These are phyloP conservation scores for Solanum acaule DNA, from an alignment of 257 asterid genomes.

Conservation along the genomic window DNA sequence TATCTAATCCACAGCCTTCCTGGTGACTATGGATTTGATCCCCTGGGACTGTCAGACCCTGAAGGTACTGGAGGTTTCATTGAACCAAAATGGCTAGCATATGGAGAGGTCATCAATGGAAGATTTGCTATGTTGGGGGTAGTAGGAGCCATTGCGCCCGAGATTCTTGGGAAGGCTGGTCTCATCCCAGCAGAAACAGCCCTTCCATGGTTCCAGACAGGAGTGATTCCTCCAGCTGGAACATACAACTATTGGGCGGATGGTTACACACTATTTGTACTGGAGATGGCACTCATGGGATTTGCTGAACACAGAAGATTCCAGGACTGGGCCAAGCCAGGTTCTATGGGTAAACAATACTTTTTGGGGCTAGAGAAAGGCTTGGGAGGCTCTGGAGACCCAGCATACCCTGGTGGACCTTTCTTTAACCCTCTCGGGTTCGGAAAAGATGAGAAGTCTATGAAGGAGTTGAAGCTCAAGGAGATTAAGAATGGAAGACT, in stretches of 20 bases:
- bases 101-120: conserved; percentile 87
- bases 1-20: conserved; percentile 75
- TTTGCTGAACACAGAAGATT: conserved; percentile 89
- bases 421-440: conserved; percentile 5
- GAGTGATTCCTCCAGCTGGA: conserved; percentile 92
- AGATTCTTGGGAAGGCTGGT: conserved; percentile 71
- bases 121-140: conserved; percentile 86
- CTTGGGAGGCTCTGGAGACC: conserved; percentile 69
- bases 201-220: conserved; percentile 88
- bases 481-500: conserved; percentile 89
- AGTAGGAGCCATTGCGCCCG: conserved; percentile 78
- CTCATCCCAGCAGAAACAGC: conserved; percentile 82
- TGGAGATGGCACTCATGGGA: conserved; percentile 90
- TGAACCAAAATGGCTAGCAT: conserved; percentile 88
- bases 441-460: conserved; percentile 1
- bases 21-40: conserved; percentile 93
- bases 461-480: conserved; percentile 47
- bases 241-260: conserved; percentile 93
- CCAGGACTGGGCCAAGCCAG: conserved; percentile 84
- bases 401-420: conserved; percentile 9
- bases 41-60: conserved; percentile 88
- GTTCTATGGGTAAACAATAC: conserved; percentile 85
- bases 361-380: conserved; percentile 78
- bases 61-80: conserved; percentile 94
- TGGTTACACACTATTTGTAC: conserved; percentile 59